phyloP scores from a whole-genome alignment of 148 eudicot species.

The Camellia granthamiana region DNA sequence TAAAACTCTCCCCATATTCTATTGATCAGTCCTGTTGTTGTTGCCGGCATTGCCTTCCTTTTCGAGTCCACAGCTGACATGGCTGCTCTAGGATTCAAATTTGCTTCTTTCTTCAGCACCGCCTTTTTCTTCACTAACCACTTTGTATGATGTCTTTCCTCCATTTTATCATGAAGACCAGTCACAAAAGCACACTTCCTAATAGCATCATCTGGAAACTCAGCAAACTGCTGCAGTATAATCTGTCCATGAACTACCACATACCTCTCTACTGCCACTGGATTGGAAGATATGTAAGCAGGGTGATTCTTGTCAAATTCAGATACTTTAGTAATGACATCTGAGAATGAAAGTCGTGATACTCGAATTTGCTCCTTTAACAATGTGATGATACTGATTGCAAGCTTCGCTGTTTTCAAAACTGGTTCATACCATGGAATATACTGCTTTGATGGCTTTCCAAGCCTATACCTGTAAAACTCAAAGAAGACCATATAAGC shows the following conservation, averaged over 20 bases:
- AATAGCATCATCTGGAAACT: slow-evolving; percentile 78
- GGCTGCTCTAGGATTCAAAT: slow-evolving; percentile 82
- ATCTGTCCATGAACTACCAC: slow-evolving; percentile 92
- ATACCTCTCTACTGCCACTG: slow-evolving; percentile 65
- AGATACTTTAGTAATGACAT: slow-evolving; percentile 65
- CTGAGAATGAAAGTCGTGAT: slow-evolving; percentile 76
- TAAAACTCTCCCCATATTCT: slow-evolving; percentile 97
- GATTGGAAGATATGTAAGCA: slow-evolving; percentile 72
- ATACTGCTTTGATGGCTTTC: slow-evolving; percentile 92
- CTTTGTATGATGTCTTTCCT: slow-evolving; percentile 80
- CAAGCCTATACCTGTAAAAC: slow-evolving; percentile 83
- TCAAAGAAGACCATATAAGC: slow-evolving; percentile 4
- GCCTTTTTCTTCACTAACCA: slow-evolving; percentile 84
- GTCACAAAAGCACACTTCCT: slow-evolving; percentile 66
- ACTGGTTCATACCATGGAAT: slow-evolving; percentile 93
- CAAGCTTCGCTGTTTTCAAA: slow-evolving; percentile 83
- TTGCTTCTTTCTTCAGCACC: slow-evolving; percentile 46
- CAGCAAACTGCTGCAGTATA: slow-evolving; percentile 84
- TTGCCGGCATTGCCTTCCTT: slow-evolving; percentile 87
- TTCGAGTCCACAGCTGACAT: slow-evolving; percentile 65
- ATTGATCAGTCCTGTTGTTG: slow-evolving; percentile 81
- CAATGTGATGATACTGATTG: slow-evolving; percentile 68
- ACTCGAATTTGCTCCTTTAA: slow-evolving; percentile 86
- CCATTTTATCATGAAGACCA: slow-evolving; percentile 80
- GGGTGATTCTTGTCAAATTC: slow-evolving; percentile 61